Conservation (phyloP, 345 rosid species). For the Geranium brycei region DNA sequence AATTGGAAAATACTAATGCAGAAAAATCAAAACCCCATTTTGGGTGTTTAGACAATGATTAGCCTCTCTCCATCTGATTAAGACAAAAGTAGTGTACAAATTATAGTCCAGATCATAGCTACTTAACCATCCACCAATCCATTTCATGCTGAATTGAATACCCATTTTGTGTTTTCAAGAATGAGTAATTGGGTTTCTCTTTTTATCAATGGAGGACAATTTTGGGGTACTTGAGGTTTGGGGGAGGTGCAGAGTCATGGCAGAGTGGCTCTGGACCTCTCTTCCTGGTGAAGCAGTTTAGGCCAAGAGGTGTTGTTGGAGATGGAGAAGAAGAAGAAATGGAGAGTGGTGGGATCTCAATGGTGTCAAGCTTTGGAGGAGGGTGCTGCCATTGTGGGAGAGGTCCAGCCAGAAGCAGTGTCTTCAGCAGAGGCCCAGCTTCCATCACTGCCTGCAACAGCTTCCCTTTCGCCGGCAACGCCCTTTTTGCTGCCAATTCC, state of each 20-base stretch:
- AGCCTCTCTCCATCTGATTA: too few relatives aligned
- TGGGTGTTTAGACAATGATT: too few relatives aligned
- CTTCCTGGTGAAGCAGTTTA: not conserved
- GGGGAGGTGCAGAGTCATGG: not conserved
- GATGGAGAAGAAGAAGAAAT: constrained; percentile 26
- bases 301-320: not conserved
- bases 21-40: too few relatives aligned
- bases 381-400: constrained; percentile 79
- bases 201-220: not conserved
- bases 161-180: too few relatives aligned
- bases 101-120: too few relatives aligned
- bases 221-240: not conserved
- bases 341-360: constrained; percentile 53
- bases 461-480: constrained; percentile 53
- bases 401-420: constrained; percentile 57
- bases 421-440: constrained; percentile 60
- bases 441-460: constrained; percentile 57
- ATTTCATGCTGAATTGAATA: too few relatives aligned
- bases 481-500: constrained; percentile 28
- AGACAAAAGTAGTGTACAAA: too few relatives aligned
- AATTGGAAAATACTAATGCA: too few relatives aligned
- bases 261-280: not conserved
- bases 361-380: constrained; percentile 44
- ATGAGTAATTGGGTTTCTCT: too few relatives aligned
- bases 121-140: too few relatives aligned